A percentile compares a stretch with the other conserved stretches of the same genome.
phyloP scores from a whole-genome alignment of 2,329 filamentous ascomycete species.

The Aspergillus brunneoviolaceus region DNA sequence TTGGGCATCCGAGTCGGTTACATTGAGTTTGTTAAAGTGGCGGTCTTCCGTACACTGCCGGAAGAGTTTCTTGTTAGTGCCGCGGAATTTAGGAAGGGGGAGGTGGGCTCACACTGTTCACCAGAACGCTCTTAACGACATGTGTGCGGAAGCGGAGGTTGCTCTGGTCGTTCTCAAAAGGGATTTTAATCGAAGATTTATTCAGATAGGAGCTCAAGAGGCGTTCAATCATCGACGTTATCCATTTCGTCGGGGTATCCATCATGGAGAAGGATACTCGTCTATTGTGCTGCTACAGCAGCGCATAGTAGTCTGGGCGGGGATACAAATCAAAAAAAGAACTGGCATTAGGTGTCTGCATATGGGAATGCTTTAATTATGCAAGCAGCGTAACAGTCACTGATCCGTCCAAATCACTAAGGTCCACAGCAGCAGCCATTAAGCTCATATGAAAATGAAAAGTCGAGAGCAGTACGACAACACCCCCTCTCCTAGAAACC shows the following conservation, averaged over 20 bases:
- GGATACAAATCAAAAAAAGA: not conserved
- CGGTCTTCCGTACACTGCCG: conserved; percentile 28
- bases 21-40: conserved; percentile 19
- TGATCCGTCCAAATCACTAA: not conserved
- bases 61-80: conserved; percentile 1
- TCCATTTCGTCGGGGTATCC: conserved; percentile 25
- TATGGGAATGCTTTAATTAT: not conserved
- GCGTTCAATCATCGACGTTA: conserved; percentile 25
- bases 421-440: not conserved
- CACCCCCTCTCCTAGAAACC: not conserved
- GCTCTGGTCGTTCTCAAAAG: conserved; percentile 34
- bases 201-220: conserved; percentile 23
- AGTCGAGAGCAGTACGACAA: not conserved
- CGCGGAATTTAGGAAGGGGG: not conserved
- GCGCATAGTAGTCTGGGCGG: conserved; percentile 1
- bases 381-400: not conserved
- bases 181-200: not conserved
- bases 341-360: not conserved
- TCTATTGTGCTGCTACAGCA: not conserved
- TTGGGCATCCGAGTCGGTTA: conserved; percentile 38
- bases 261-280: conserved; percentile 21
- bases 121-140: conserved; percentile 21
- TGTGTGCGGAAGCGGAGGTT: conserved; percentile 31
- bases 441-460: not conserved
- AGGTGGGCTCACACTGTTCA: conserved; percentile 29